A percentile compares a stretch with the other conserved stretches of the same genome.
Evolutionary conservation across 768 basidiomycete genomes (phyloP).

Genomic region (Termitomyces sp.): DNA sequence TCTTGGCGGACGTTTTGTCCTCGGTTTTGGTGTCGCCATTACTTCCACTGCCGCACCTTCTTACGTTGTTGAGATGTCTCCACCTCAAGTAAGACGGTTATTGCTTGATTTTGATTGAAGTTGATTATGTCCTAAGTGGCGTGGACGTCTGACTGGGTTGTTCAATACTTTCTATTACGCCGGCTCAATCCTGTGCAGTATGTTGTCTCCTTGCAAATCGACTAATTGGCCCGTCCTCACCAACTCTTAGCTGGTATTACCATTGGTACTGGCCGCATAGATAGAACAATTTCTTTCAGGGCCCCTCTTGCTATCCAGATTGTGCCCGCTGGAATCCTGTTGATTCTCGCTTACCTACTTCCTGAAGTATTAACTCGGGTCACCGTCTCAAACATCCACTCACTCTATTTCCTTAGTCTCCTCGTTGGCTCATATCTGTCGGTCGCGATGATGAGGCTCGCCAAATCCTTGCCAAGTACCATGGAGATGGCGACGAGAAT

Average conservation of each 20-base stretch:
- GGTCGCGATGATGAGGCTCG: slow-evolving; percentile 44
- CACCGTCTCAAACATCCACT: neutral
- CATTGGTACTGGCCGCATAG: slow-evolving; percentile 32
- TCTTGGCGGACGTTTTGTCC: slow-evolving; percentile 44
- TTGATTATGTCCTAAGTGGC: slow-evolving; percentile 27
- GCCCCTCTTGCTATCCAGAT: slow-evolving; percentile 49
- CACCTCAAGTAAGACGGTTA: slow-evolving; percentile 35
- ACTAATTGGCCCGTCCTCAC: neutral
- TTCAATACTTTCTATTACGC: slow-evolving; percentile 37
- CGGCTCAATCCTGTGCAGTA: slow-evolving; percentile 38
- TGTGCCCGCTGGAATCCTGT: slow-evolving; percentile 35
- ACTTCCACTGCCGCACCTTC: slow-evolving; percentile 37
- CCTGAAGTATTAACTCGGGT: slow-evolving; percentile 25
- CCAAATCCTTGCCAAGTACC: slow-evolving; percentile 43
- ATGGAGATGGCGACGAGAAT: slow-evolving; percentile 44
- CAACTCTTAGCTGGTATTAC: slow-evolving; percentile 31
- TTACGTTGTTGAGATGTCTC: slow-evolving; percentile 55
- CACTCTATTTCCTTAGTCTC: slow-evolving; percentile 28
- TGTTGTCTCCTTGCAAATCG: slow-evolving; percentile 4
- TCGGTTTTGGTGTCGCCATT: slow-evolving; percentile 50
- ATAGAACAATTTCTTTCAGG: slow-evolving; percentile 36
- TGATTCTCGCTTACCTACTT: slow-evolving; percentile 26
- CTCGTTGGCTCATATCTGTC: slow-evolving; percentile 48
- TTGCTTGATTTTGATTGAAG: neutral
- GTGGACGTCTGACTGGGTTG: slow-evolving; percentile 45